Conservation (phyloP, 2,329 filamentous ascomycete species). For the Talaromyces sp. region DNA sequence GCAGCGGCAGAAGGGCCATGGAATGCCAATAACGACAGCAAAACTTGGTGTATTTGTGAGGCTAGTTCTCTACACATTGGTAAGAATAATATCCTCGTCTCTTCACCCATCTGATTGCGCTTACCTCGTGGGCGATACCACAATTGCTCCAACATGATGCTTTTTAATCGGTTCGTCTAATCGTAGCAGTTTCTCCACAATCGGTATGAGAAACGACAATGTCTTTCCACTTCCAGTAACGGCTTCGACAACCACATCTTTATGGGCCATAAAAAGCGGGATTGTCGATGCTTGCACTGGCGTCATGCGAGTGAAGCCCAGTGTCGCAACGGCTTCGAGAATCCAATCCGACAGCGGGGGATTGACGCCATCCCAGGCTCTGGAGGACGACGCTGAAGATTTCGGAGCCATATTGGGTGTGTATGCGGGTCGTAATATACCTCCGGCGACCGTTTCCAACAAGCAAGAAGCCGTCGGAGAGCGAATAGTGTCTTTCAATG, state of each 20-base stretch:
- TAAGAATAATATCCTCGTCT: neutral
- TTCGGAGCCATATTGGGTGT: constrained; percentile 25
- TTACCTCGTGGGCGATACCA: constrained; percentile 76
- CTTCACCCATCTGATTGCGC: neutral
- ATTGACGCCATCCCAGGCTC: constrained; percentile 64
- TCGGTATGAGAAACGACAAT: constrained; percentile 74
- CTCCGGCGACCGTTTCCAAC: neutral
- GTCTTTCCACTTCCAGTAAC: constrained; percentile 92
- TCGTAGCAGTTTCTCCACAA: constrained; percentile 75
- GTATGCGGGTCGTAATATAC: too few relatives aligned
- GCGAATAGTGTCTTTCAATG: neutral
- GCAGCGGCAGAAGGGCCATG: constrained; percentile 66
- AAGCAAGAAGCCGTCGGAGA: neutral
- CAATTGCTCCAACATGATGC: constrained; percentile 83
- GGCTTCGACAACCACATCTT: constrained; percentile 88
- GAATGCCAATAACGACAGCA: constrained; percentile 72
- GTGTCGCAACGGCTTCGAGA: constrained; percentile 72
- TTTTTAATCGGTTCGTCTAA: constrained; percentile 78
- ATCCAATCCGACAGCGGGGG: constrained; percentile 76
- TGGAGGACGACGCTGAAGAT: constrained; percentile 41
- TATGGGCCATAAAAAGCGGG: constrained; percentile 81
- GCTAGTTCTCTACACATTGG: constrained; percentile 66
- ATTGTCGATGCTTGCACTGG: constrained; percentile 92
- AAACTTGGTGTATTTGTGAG: constrained; percentile 78
- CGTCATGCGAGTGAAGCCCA: constrained; percentile 84